These are phyloP conservation scores for Coniochaeta ligniaria DNA, from an alignment of 2,329 filamentous ascomycete genomes.

Conservation along the genomic window DNA sequence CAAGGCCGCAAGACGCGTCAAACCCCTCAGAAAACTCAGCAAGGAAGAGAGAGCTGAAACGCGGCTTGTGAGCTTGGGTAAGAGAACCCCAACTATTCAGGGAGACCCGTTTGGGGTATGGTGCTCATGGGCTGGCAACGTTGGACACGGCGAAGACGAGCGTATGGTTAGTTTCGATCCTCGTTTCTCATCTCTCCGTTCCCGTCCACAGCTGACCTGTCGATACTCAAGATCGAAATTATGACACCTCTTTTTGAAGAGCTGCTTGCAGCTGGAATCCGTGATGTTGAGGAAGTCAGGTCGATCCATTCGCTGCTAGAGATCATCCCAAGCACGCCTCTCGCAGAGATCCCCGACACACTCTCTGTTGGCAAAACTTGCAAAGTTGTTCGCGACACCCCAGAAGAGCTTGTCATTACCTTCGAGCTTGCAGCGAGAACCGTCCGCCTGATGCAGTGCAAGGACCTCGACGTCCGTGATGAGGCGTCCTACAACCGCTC, in stretches of 20 bases:
- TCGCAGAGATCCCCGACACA: background rate
- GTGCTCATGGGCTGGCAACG: background rate
- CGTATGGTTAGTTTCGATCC: background rate
- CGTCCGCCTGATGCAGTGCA: background rate
- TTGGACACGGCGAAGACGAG: background rate
- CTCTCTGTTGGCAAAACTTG: background rate
- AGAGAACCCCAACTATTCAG: background rate
- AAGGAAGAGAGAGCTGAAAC: background rate
- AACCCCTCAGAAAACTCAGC: background rate
- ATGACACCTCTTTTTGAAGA: background rate
- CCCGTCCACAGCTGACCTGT: background rate
- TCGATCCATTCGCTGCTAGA: background rate
- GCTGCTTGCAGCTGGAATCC: background rate
- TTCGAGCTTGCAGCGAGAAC: background rate
- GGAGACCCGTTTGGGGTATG: background rate
- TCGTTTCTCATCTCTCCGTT: background rate
- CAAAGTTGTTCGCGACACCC: background rate
- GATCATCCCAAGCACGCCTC: background rate
- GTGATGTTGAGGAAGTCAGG: background rate
- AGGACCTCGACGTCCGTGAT: background rate
- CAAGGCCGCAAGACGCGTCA: background rate
- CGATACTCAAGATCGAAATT: background rate
- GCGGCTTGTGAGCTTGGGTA: background rate
- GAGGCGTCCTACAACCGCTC: background rate
- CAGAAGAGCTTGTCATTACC: background rate